Conservation (phyloP, 192 early-diverging fungal genomes). For the Backusella parvicylindrica region DNA sequence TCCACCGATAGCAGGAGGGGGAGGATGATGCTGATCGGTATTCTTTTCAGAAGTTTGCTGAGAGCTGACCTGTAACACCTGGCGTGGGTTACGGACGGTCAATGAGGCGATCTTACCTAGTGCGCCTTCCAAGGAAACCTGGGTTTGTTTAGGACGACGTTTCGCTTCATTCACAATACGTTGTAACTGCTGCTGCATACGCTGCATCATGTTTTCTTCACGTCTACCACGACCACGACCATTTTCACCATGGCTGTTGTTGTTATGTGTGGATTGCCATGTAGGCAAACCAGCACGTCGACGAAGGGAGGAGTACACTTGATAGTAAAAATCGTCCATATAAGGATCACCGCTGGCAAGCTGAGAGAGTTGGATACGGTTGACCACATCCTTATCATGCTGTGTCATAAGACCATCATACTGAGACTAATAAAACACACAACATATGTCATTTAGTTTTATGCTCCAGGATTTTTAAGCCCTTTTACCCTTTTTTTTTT, state of each 20-base stretch:
- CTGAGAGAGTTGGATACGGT: slow-evolving; percentile 92
- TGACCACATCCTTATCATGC: slow-evolving; percentile 92
- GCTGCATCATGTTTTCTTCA: slow-evolving; percentile 54
- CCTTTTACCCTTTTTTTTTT: background rate
- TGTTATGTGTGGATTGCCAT: slow-evolving; percentile 24
- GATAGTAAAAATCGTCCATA: slow-evolving; percentile 95
- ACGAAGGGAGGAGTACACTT: slow-evolving; percentile 79
- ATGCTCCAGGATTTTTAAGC: background rate
- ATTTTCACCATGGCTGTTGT: slow-evolving; percentile 17
- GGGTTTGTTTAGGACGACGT: slow-evolving; percentile 80
- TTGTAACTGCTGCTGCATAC: slow-evolving; percentile 95
- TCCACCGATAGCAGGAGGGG: background rate
- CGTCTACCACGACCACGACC: slow-evolving; percentile 41
- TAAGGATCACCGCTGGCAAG: slow-evolving; percentile 91
- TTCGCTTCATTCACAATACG: slow-evolving; percentile 93
- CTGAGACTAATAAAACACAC: slow-evolving; percentile 54
- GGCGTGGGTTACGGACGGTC: slow-evolving; percentile 87
- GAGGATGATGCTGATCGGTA: background rate
- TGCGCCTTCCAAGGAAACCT: slow-evolving; percentile 89
- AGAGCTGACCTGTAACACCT: slow-evolving; percentile 68
- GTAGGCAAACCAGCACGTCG: slow-evolving; percentile 42
- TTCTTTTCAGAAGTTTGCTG: slow-evolving; percentile 8
- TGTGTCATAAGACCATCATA: slow-evolving; percentile 91
- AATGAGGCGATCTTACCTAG: slow-evolving; percentile 91
- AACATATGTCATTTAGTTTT: slow-evolving; percentile 1